Evolutionary conservation across 192 early-diverging fungal genomes (phyloP), one percentile per base, ranked within the genome.

Genomic region (Backusella australiensis): DNA sequence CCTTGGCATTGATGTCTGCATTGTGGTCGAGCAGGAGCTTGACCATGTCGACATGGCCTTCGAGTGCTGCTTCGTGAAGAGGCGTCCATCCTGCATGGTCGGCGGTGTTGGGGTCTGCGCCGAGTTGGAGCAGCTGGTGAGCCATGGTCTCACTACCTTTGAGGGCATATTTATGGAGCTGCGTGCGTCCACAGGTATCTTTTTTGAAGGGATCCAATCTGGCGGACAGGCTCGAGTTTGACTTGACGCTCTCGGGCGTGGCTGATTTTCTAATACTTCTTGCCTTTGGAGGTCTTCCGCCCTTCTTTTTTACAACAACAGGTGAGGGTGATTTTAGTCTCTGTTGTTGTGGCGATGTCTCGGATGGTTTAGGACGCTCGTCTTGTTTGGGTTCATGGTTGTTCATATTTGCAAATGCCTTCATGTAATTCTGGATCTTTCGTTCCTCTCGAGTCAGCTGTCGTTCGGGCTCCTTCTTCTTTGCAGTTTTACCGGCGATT

Each of bases 31-130:
- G 83, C 19, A 89, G 69, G 7, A 87, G 74, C 36, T 77, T 73
- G 5, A 89, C 86, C 46, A 87, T 81, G 29, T 85, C 82, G 17
- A 75, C 26, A 66, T 85, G 82, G 0, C 91, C 91, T 26, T 85
- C 81, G 4, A 91, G 82, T 21, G 91, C 84, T n/a, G 90, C 87
- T 75, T 91, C 82, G 75, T 93, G 92, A 8, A 93, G 42, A 3
- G 90, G 89, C 6, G 89, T 91, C 80, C 89, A 85, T 2, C 90
- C 90, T 38, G 90, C 89, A 71, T 92, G 84, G 59, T 92, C 91
- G 44, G 75, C 83, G 42, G 83, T 80, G 63, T 90, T 89, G 1
- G 88, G 78, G n/a, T 90, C 87, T 1, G 87, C 87, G 9, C 91
- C 91, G n/a, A 85, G 86, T 66, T 87, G 83, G 32, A 92, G 59